Evolutionary conservation across 495 filamentous ascomycete genomes (phyloP), one percentile per base, ranked within the genome.

Genomic region (Thozetella sp.): DNA sequence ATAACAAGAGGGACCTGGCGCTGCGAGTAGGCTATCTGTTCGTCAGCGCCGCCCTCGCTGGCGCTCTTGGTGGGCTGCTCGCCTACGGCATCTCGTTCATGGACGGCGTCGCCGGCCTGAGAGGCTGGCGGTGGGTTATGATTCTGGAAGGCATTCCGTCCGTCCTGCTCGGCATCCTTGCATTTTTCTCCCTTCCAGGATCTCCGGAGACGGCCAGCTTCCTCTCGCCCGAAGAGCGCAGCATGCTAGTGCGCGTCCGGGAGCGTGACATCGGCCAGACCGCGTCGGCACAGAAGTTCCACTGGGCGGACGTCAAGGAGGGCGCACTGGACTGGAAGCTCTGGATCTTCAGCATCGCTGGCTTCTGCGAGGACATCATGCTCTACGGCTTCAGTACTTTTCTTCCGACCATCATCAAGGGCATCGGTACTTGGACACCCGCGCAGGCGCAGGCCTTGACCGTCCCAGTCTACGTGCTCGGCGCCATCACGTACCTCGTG

Each of bases 351-450:
- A 88, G 83, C 62, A 72, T 86, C 46, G 89, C 72, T 2, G 83
- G 90, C 66, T 92, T 92, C 60, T 87, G 89, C 1, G 74, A 79
- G 12, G 88, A 89, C 64, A 90, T 85, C 10, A 88, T 92, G 83
- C 78, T 92, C 0, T 93, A 93, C 68, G 89, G 79, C 75, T 93
- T 85, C 70, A 86, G 82, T 60, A 91, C 88, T 1, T 93, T 93
- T 64, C 75, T 92, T 2, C 90, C 90, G 0, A 93, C 88, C 22
- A 93, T 93, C 63, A 92, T 93, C 72, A 74, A 83, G 25, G 86
- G 80, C 12, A 81, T 92, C 56, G 87, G 87, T 1, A 65, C 75
- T 17, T 92, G 87, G 82, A 76, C 82, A 0, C 74, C 75, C 0
- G 80, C 88, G 0, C 72, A 90, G 57, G 79, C 89, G 19, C 90